These are phyloP conservation scores for Endocladia muricata DNA, from an alignment of 31 red algal species.

Conservation along the genomic window DNA sequence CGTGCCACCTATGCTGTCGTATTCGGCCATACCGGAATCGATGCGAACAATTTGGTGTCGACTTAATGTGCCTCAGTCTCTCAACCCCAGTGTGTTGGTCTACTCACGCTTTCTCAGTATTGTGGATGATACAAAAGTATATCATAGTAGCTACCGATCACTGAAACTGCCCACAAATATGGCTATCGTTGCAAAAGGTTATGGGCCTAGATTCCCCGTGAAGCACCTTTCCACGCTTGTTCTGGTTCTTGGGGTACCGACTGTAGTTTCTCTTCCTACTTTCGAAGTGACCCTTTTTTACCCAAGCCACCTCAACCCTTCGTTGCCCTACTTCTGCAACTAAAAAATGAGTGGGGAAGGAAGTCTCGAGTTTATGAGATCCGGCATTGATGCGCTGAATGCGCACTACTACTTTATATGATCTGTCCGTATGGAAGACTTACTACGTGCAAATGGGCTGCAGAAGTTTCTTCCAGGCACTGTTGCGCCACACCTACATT, in stretches of 20 bases:
- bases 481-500: neutral
- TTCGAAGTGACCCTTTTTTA: neutral
- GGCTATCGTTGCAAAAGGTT: neutral
- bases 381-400: neutral
- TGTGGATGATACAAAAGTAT: neutral
- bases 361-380: neutral
- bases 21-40: neutral
- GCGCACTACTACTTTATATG: neutral
- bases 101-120: neutral
- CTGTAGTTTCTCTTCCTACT: neutral
- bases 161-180: neutral
- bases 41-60: neutral
- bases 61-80: neutral
- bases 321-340: too few species aligned
- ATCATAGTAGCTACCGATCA: neutral
- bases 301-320: neutral
- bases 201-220: neutral
- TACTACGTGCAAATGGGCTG: neutral
- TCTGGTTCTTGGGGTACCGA: neutral
- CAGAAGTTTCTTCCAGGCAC: neutral
- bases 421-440: neutral
- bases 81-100: neutral
- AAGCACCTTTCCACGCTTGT: neutral
- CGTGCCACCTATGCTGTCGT: too few species aligned
- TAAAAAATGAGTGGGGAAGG: neutral